phyloP scores from a whole-genome alignment of 78 protist species.

The Dictyostelium brefeldianum region DNA sequence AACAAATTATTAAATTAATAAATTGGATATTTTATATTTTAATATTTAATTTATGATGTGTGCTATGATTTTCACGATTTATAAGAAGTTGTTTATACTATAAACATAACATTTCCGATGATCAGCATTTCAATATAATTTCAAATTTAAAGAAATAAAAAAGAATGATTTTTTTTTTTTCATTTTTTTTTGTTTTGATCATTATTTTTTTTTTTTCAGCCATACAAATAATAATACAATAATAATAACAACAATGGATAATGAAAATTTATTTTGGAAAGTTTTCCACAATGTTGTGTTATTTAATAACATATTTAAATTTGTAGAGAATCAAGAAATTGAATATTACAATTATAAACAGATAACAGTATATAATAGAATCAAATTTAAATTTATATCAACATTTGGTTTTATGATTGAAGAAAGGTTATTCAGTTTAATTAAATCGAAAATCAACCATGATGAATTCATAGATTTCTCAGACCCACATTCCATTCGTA shows the following conservation, averaged over 20 bases:
- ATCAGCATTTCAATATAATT: background rate
- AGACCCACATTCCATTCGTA: background rate
- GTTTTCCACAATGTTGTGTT: background rate
- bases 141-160: too few species aligned
- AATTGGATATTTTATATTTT: too few species aligned
- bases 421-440: background rate
- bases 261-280: background rate
- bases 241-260: background rate
- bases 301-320: background rate
- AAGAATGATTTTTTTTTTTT: too few species aligned
- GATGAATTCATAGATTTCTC: background rate
- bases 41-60: too few species aligned
- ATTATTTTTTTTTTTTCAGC: background rate
- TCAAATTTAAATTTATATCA: background rate
- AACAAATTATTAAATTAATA: too few species aligned
- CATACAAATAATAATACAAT: too few species aligned
- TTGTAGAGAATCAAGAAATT: background rate
- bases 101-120: too few species aligned
- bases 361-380: background rate
- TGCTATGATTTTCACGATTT: too few species aligned
- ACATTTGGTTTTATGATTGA: background rate
- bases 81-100: too few species aligned
- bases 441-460: background rate
- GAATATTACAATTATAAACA: background rate
- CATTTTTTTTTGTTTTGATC: background rate